These are phyloP conservation scores for Moesziomyces sp. DNA, from an alignment of 1,284 basidiomycete species.

Conservation along the genomic window DNA sequence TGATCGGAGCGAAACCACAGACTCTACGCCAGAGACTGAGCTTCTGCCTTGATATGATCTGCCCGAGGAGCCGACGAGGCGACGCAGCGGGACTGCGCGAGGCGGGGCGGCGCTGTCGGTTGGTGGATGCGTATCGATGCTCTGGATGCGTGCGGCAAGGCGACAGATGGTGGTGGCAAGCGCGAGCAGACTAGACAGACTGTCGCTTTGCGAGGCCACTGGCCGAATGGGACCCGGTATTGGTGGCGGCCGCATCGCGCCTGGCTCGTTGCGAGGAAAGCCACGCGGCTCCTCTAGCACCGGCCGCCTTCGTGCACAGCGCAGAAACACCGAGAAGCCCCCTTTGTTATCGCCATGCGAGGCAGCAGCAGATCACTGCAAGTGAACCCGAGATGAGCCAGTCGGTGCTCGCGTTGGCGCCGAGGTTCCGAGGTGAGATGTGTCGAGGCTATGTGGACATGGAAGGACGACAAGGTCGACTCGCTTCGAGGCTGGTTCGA, in stretches of 20 bases:
- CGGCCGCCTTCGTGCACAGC: conserved; percentile 7
- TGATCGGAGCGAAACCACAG: no score
- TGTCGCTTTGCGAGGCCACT: conserved; percentile 11
- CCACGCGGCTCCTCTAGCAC: conserved; percentile 18
- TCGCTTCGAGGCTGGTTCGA: background rate
- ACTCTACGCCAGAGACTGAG: no score
- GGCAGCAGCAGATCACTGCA: background rate
- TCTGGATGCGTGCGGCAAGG: conserved; percentile 26
- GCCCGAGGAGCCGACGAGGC: background rate
- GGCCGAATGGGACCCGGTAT: conserved; percentile 13
- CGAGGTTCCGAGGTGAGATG: background rate
- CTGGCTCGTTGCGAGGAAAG: conserved; percentile 16
- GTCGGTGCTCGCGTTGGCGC: background rate
- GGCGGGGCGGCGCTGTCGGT: no score
- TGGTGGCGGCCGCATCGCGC: conserved; percentile 38
- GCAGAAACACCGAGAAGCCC: background rate
- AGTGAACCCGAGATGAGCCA: background rate
- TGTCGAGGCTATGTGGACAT: background rate
- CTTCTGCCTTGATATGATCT: background rate
- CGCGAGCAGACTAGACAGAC: conserved; percentile 12
- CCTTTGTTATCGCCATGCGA: background rate
- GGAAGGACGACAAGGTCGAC: background rate
- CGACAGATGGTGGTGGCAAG: conserved; percentile 25
- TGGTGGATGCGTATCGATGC: conserved; percentile 5
- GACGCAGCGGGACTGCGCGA: background rate